Evolutionary conservation across 2,329 filamentous ascomycete genomes (phyloP), one percentile per base, ranked within the genome.

Genomic region (Fusarium transvaalense): DNA sequence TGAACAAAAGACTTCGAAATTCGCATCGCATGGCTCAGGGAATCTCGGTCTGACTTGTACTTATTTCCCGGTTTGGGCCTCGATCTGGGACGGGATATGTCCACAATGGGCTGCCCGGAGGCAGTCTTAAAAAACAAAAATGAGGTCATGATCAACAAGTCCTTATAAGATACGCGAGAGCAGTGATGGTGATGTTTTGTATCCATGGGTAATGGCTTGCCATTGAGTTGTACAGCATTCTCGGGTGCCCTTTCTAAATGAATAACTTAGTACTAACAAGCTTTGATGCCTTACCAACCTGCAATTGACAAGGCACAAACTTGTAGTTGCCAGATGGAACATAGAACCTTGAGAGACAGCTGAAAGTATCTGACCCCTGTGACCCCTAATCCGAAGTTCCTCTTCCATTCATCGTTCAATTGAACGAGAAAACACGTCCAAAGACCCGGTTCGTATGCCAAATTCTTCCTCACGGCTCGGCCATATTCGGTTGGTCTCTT

Each of bases 11-110:
- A 72, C 72, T 76, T 76, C 72, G 70, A 76, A 78, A 76, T 72
- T 73, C 76, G 77, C 77, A 79, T 79, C 76, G 77, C 77, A 78
- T 78, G 76, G 77, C 77, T 79, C 76, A 74, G 67, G 75, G 71
- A 75, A 78, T 78, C 74, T 75, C 76, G 75, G 76, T 79, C 76
- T 77, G 76, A 76, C 76, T 78, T 77, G 75, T 76, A 78, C 73
- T 77, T 78, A 72, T 77, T 77, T 76, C 73, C 75, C 75, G 73
- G 75, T 76, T 77, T 75, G 72, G 74, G 74, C 76, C 76, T 78
- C 75, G 75, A 75, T 78, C 76, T 75, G 75, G 75, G 76, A 76
- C 75, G 73, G 71, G 66, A 75, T 51, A 51, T 74, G 72, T 77
- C 75, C 72, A 72, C 64, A 66, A 74, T 74, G 71, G 76, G 73